A percentile compares a stretch with the other conserved stretches of the same genome.
These are phyloP conservation scores for Oropetium thomaeum DNA, from an alignment of 176 grass and related monocot species.

Conservation along the genomic window DNA sequence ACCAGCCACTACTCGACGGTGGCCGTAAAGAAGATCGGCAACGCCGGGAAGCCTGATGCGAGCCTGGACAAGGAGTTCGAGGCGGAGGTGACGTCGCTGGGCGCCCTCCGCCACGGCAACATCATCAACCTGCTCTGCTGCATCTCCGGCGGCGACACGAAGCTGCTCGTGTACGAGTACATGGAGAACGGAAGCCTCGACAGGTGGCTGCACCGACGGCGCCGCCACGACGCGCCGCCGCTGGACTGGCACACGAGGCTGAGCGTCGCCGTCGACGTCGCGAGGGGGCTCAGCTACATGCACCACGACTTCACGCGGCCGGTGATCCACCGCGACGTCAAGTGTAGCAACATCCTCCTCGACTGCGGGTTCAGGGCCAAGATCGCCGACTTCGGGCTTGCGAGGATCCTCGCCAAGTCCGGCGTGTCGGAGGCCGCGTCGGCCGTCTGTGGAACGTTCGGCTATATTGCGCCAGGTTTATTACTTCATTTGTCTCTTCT, in stretches of 20 bases:
- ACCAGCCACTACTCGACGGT: neutral
- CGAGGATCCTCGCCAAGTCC: neutral
- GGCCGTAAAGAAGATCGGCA: neutral
- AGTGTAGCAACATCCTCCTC: constrained; percentile 85
- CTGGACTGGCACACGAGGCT: constrained; percentile 9
- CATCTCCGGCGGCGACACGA: neutral
- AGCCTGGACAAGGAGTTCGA: neutral
- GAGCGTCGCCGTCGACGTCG: neutral
- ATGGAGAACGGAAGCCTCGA: neutral
- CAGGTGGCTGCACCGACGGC: neutral
- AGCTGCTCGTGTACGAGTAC: neutral
- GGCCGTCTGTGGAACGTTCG: neutral
- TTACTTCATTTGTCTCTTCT: neutral
- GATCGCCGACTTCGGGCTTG: neutral
- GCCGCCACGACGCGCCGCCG: neutral
- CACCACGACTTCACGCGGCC: constrained; percentile 68
- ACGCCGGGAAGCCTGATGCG: neutral
- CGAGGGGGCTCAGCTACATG: constrained; percentile 22
- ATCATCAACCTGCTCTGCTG: neutral
- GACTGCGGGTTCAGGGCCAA: constrained; percentile 25
- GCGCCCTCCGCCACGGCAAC: neutral
- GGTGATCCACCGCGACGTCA: constrained; percentile 78
- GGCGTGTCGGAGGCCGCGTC: neutral
- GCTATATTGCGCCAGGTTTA: neutral
- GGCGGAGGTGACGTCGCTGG: neutral